A percentile compares a stretch with the other conserved stretches of the same genome.
These are phyloP conservation scores for Tolypocladium pustulatum DNA, from an alignment of 2,329 filamentous ascomycete genomes.

Conservation along the genomic window DNA sequence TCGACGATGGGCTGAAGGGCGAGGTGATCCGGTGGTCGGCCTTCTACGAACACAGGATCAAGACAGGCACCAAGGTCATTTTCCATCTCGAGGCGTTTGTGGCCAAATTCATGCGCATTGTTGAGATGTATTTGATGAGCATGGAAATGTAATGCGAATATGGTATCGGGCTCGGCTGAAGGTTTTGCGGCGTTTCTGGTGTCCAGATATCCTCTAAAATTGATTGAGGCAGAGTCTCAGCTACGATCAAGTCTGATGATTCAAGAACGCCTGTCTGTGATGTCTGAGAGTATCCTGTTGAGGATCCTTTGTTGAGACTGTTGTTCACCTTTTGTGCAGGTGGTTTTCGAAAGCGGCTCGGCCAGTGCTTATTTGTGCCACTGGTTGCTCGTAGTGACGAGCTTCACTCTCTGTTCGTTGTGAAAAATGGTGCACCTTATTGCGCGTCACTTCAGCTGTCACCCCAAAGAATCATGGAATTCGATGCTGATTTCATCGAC, in stretches of 20 bases:
- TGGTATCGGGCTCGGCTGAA: not conserved
- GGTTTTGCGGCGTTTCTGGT: not conserved
- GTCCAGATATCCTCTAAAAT: not conserved
- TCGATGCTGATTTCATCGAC: not conserved
- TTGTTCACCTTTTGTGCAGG: too few species aligned
- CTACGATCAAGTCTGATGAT: not conserved
- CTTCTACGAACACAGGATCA: conserved; percentile 93
- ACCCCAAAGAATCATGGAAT: not conserved
- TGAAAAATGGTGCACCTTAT: not conserved
- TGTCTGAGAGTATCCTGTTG: too few species aligned
- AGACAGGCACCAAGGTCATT: conserved; percentile 87
- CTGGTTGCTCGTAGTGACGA: not conserved
- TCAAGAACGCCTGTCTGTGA: not conserved
- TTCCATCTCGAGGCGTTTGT: conserved; percentile 98
- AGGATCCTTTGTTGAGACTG: too few species aligned
- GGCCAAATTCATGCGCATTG: conserved; percentile 93
- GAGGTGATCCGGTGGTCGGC: conserved; percentile 94
- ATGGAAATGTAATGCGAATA: conserved; percentile 54
- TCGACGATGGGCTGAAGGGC: conserved; percentile 81
- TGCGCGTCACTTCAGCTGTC: not conserved
- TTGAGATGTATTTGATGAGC: conserved; percentile 85
- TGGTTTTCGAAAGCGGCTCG: too few species aligned
- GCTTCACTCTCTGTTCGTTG: not conserved
- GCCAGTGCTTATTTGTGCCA: not conserved
- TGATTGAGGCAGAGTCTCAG: not conserved